These are phyloP conservation scores for Amanita fuliginea DNA, from an alignment of 768 basidiomycete genomes.

Conservation along the genomic window DNA sequence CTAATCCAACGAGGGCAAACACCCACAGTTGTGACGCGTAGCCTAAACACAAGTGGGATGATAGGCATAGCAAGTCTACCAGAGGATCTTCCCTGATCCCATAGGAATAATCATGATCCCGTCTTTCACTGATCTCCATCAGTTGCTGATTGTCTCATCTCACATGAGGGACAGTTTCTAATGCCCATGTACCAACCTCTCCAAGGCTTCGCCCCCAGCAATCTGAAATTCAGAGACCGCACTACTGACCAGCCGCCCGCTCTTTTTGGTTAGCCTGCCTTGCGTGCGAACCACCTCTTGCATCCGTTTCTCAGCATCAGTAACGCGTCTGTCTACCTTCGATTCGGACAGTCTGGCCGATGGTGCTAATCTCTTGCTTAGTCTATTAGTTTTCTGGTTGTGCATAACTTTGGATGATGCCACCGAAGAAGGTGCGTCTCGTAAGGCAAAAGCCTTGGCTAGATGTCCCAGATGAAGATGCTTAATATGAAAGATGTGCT, in stretches of 20 bases:
- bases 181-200: constrained; percentile 38
- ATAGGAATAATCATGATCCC: background rate
- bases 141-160: background rate
- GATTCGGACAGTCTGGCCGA: constrained; percentile 9
- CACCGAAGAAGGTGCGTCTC: constrained; percentile 65
- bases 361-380: constrained; percentile 11
- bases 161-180: background rate
- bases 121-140: background rate
- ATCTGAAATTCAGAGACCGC: constrained; percentile 75
- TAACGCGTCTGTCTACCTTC: constrained; percentile 27
- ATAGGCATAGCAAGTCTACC: background rate
- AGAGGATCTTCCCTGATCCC: background rate
- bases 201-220: constrained; percentile 49
- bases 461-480: constrained; percentile 92
- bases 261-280: constrained; percentile 71
- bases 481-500: constrained; percentile 93
- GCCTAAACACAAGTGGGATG: background rate
- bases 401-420: constrained; percentile 16
- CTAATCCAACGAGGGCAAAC: background rate
- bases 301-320: constrained; percentile 75
- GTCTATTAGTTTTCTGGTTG: constrained; percentile 13
- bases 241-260: constrained; percentile 61
- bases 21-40: background rate
- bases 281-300: constrained; percentile 73
- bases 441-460: constrained; percentile 84